Evolutionary conservation across 768 basidiomycete species (phyloP).

Genomic region (Hydnomerulius pinastri): DNA sequence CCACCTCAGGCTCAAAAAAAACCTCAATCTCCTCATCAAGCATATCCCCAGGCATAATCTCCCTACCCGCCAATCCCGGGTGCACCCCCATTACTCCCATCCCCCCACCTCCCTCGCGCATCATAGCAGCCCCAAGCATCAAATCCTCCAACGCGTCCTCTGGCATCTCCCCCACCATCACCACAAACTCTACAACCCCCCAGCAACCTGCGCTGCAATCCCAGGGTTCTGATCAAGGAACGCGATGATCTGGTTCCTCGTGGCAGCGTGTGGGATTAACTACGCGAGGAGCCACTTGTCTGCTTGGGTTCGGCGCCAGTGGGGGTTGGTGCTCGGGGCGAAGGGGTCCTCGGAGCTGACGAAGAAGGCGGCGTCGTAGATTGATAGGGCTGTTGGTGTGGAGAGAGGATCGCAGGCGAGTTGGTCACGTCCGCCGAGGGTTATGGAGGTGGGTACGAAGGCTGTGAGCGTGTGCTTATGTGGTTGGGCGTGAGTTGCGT

Average conservation of each 20-base stretch:
- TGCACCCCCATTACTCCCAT: conserved; percentile 26
- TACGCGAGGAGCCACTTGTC: conserved; percentile 53
- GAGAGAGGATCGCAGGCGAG: conserved; percentile 88
- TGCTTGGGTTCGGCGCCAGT: conserved; percentile 38
- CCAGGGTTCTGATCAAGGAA: conserved; percentile 55
- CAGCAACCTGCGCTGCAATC: conserved; percentile 56
- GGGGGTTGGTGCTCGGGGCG: too few species aligned
- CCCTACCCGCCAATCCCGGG: neutral
- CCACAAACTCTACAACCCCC: too few species aligned
- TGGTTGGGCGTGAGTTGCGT: conserved; percentile 48
- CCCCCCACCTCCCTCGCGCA: too few species aligned
- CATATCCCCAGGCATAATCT: conserved; percentile 43
- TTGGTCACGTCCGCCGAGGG: conserved; percentile 51
- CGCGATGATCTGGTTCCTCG: too few species aligned
- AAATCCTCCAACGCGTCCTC: too few species aligned
- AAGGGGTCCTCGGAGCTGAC: conserved; percentile 56
- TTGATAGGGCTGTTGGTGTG: conserved; percentile 56
- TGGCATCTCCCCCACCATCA: too few species aligned
- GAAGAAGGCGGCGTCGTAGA: conserved; percentile 80
- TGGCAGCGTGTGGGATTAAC: too few species aligned
- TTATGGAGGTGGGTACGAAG: conserved; percentile 67
- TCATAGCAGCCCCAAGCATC: too few species aligned
- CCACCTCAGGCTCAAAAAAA: conserved; percentile 3
- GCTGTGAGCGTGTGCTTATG: conserved; percentile 53
- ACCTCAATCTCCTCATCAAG: conserved; percentile 36